Percentiles rank a stretch among this genome's conserved stretches.
Evolutionary conservation across 1,139 yeast genomes (phyloP).

Genomic region (Lodderomyces parapsilosis): DNA sequence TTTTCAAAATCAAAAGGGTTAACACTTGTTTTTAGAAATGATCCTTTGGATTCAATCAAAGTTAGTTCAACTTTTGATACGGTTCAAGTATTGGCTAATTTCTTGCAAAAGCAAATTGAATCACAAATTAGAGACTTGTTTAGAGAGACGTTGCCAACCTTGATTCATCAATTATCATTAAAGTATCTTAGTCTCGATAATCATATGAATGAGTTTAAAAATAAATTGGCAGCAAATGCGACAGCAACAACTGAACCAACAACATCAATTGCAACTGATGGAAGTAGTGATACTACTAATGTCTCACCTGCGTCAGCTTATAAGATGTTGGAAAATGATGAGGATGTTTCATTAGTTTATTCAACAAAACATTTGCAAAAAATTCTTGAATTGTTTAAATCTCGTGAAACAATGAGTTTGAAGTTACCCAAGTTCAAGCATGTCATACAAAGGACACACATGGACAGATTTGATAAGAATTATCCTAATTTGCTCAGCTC

Average conservation of each 20-base stretch:
- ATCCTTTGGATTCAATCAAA: conserved; percentile 78
- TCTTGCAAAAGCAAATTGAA: conserved; percentile 80
- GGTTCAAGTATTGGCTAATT: conserved; percentile 77
- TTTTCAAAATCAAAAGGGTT: conserved; percentile 80
- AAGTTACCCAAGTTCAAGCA: conserved; percentile 58
- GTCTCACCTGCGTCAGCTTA: conserved; percentile 4
- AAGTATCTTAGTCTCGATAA: conserved; percentile 51
- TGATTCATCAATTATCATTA: conserved; percentile 72
- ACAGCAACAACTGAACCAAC: conserved; percentile 4
- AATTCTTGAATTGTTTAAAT: conserved; percentile 66
- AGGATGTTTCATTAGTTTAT: conserved; percentile 34
- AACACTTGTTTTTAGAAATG: conserved; percentile 83
- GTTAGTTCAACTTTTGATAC: conserved; percentile 85
- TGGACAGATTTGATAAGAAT: conserved; percentile 40
- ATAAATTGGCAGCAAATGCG: conserved; percentile 9
- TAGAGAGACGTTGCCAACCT: conserved; percentile 80
- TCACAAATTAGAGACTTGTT: conserved; percentile 75
- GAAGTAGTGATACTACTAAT: conserved; percentile 1
- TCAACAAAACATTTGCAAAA: conserved; percentile 66
- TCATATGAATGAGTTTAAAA: conserved; percentile 14
- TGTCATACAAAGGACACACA: conserved; percentile 54
- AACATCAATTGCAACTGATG: background rate
- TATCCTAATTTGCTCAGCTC: conserved; percentile 41
- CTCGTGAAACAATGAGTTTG: conserved; percentile 76
- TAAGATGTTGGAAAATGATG: conserved; percentile 14